Evolutionary conservation across 192 early-diverging fungal genomes (phyloP).

Genomic region (Dimargaris verticillata): DNA sequence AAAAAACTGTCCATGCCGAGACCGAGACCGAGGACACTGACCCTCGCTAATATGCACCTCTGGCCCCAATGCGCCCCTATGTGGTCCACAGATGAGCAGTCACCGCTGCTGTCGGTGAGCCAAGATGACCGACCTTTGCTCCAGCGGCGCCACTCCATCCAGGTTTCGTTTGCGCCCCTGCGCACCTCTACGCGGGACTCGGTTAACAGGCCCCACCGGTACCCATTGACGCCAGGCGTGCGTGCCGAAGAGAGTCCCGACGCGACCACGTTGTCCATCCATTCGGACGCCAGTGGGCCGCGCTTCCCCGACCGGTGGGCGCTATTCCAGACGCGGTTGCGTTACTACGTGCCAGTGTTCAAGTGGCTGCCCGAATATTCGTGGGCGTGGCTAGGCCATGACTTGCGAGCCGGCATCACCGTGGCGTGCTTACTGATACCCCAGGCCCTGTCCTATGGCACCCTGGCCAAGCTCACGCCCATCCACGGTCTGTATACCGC

Average conservation of each 20-base stretch:
- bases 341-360: constrained; percentile 87
- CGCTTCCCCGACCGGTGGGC: constrained; percentile 9
- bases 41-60: no score
- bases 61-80: not conserved
- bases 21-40: no score
- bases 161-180: not conserved
- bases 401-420: constrained; percentile 77
- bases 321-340: constrained; percentile 42
- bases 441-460: constrained; percentile 74
- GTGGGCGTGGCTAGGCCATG: constrained; percentile 38
- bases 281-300: not conserved
- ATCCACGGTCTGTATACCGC: constrained; percentile 86
- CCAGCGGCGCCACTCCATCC: not conserved
- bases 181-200: not conserved
- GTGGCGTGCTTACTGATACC: constrained; percentile 59
- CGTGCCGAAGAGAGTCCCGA: not conserved
- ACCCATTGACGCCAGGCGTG: constrained; percentile 6
- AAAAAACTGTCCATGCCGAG: no score
- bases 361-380: constrained; percentile 83
- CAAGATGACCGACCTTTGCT: not conserved
- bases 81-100: not conserved
- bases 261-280: not conserved
- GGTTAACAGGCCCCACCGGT: not conserved
- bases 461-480: constrained; percentile 66
- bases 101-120: not conserved